Conservation (phyloP, 306 rosid genomes). For the Cyclanthera cordifolia region DNA sequence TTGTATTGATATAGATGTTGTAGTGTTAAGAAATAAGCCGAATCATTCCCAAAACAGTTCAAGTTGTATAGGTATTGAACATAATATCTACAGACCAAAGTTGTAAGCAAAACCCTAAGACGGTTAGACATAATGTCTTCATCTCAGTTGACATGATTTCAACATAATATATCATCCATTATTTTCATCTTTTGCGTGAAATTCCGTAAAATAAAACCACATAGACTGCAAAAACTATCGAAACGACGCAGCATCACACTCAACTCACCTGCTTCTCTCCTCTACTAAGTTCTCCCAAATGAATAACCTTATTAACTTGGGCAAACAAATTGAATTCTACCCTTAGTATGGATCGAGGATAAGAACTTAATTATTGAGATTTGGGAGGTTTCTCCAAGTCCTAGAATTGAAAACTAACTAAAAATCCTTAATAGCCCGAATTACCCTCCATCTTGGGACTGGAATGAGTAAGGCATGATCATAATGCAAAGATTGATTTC, state of each 20-base stretch:
- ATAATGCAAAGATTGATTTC: not conserved
- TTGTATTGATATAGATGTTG: not conserved
- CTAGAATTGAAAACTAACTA: not conserved
- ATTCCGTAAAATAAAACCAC: not conserved
- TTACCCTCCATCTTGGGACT: not conserved
- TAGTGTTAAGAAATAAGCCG: not conserved
- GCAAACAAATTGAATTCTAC: not conserved
- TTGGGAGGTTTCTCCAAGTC: not conserved
- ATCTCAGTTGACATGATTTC: too few relatives aligned
- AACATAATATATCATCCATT: too few relatives aligned
- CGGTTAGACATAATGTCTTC: too few relatives aligned
- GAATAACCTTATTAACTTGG: not conserved
- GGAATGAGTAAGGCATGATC: not conserved
- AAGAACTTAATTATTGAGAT: not conserved
- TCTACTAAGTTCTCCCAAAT: not conserved
- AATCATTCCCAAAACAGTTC: too few relatives aligned
- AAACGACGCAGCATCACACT: too few relatives aligned
- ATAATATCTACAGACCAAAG: too few relatives aligned
- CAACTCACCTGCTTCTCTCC: too few relatives aligned
- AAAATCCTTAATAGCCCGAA: not conserved
- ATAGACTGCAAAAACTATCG: not conserved
- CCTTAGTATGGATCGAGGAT: not conserved
- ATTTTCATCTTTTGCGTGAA: not conserved
- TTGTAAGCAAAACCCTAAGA: too few relatives aligned
- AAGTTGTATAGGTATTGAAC: too few relatives aligned